Conservation (phyloP, 108 stramenopile genomes). For the Nannochloropsis salina region DNA sequence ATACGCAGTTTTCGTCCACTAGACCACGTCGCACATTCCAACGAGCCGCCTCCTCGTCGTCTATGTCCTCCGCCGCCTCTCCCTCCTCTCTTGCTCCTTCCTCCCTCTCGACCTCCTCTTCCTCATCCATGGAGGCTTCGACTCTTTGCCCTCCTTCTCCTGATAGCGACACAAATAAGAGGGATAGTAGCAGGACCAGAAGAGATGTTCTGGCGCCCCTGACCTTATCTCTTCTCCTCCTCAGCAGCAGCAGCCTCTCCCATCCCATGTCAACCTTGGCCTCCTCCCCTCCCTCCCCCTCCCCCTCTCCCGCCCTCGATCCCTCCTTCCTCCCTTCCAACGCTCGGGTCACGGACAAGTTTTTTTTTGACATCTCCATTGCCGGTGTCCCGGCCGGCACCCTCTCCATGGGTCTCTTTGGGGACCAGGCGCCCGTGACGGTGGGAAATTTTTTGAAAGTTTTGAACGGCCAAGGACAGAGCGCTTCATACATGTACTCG, state of each 20-base stretch:
- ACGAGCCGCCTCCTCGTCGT: not conserved
- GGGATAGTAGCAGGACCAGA: not conserved
- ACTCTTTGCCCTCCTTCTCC: not conserved
- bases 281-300: not conserved
- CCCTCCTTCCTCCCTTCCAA: not conserved
- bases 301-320: not conserved
- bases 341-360: not conserved
- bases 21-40: not conserved
- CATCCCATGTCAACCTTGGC: not conserved
- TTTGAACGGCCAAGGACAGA: not conserved
- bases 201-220: not conserved
- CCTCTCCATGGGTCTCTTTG: conserved; percentile 15
- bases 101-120: not conserved
- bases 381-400: conserved; percentile 2
- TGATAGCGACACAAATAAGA: too few species aligned
- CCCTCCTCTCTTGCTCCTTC: not conserved
- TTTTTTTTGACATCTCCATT: conserved; percentile 21
- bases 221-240: not conserved
- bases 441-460: conserved; percentile 6
- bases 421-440: not conserved
- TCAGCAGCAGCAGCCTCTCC: not conserved
- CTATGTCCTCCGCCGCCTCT: not conserved
- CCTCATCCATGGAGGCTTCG: not conserved
- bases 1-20: not conserved
- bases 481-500: not conserved